Conservation (phyloP, 2,329 filamentous ascomycete species). For the Paraphoma sp. region DNA sequence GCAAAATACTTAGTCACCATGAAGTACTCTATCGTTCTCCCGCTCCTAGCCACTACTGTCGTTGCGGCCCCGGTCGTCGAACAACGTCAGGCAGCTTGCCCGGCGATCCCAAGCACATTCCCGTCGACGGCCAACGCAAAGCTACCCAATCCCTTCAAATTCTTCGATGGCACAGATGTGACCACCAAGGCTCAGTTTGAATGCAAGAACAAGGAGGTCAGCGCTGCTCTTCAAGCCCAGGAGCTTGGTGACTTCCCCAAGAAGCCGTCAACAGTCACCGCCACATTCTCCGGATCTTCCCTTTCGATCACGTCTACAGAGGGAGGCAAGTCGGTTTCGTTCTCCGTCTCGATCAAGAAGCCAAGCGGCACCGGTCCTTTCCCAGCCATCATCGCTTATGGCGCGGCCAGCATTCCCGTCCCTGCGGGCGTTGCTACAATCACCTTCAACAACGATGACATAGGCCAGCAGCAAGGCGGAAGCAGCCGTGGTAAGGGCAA, state of each 20-base stretch:
- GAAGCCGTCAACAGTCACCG: conserved; percentile 42
- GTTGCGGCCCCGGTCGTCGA: conserved; percentile 37
- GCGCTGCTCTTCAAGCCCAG: conserved; percentile 43
- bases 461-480: conserved; percentile 57
- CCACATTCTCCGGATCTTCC: conserved; percentile 36
- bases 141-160: conserved; percentile 48
- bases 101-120: conserved; percentile 34
- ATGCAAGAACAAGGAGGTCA: conserved; percentile 48
- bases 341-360: conserved; percentile 46
- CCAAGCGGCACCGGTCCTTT: conserved; percentile 57
- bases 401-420: conserved; percentile 62
- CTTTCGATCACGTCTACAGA: conserved; percentile 46
- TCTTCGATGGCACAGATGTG: conserved; percentile 44
- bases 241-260: conserved; percentile 49
- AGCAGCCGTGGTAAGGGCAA: conserved; percentile 62
- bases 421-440: conserved; percentile 63
- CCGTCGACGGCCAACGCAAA: conserved; percentile 39
- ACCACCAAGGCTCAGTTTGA: conserved; percentile 43
- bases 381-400: conserved; percentile 65
- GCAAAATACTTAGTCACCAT: conserved; percentile 24
- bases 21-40: conserved; percentile 40
- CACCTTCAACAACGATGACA: conserved; percentile 65
- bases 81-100: conserved; percentile 40
- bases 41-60: conserved; percentile 37
- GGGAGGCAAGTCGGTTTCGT: conserved; percentile 44